phyloP scores from a whole-genome alignment of 768 basidiomycete species.

The Lactifluus subvellereus region DNA sequence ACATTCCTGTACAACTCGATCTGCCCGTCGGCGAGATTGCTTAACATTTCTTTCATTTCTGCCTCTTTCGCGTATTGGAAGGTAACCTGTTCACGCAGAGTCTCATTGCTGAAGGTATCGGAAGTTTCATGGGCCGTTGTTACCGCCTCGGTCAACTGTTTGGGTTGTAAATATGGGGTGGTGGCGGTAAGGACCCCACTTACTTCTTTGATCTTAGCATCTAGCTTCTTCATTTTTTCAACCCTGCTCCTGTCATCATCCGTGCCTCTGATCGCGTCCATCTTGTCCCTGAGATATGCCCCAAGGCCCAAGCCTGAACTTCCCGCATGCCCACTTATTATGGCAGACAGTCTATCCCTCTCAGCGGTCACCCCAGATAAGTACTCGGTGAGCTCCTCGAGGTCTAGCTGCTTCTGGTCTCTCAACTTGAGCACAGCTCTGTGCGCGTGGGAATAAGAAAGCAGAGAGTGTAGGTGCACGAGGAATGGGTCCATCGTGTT shows the following conservation, averaged over 20 bases:
- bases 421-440: slow-evolving; percentile 91
- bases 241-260: slow-evolving; percentile 92
- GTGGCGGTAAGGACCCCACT: slow-evolving; percentile 17
- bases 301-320: slow-evolving; percentile 79
- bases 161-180: background rate
- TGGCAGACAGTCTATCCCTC: slow-evolving; percentile 84
- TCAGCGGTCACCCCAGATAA: slow-evolving; percentile 89
- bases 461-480: slow-evolving; percentile 80
- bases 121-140: slow-evolving; percentile 92
- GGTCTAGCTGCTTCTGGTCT: slow-evolving; percentile 98
- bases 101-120: slow-evolving; percentile 94
- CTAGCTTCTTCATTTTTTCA: slow-evolving; percentile 90
- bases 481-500: slow-evolving; percentile 91
- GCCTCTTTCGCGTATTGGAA: slow-evolving; percentile 89
- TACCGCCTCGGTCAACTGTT: slow-evolving; percentile 91
- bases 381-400: slow-evolving; percentile 95
- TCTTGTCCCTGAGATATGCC: slow-evolving; percentile 86
- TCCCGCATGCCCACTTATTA: slow-evolving; percentile 84
- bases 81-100: slow-evolving; percentile 80
- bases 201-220: slow-evolving; percentile 94
- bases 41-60: slow-evolving; percentile 96
- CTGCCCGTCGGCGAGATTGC: slow-evolving; percentile 86
- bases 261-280: slow-evolving; percentile 85
- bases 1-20: slow-evolving; percentile 91
- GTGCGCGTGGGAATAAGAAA: slow-evolving; percentile 92